Percentiles rank a stretch among this genome's conserved stretches.
Conservation (phyloP, 192 early-diverging fungal species). For the Rhizophagus sp. region DNA sequence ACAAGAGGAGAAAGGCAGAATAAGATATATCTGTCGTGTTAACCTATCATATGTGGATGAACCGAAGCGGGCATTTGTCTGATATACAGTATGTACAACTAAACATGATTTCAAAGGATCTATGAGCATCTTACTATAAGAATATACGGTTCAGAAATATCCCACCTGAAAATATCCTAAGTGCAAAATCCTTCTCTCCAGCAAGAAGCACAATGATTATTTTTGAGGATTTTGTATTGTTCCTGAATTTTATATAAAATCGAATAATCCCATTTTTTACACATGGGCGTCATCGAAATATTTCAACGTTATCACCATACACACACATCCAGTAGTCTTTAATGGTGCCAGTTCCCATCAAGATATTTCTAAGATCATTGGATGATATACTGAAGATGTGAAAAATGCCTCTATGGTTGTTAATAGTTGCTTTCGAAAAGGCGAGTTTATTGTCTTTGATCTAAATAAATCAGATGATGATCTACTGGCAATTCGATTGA, state of each 20-base stretch:
- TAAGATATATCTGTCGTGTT: too few relatives aligned
- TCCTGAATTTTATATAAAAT: background rate
- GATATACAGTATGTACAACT: slow-evolving; percentile 27
- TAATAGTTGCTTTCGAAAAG: slow-evolving; percentile 6
- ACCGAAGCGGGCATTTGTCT: slow-evolving; percentile 12
- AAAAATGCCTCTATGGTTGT: background rate
- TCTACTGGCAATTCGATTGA: slow-evolving; percentile 10
- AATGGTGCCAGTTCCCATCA: background rate
- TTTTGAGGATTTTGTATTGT: background rate
- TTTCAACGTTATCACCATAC: background rate
- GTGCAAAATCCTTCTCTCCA: background rate
- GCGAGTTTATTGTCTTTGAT: slow-evolving; percentile 13
- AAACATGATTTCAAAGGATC: slow-evolving; percentile 8
- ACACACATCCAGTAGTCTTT: background rate
- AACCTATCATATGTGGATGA: too few relatives aligned
- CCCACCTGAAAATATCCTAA: background rate
- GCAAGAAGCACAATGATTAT: background rate
- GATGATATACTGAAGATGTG: slow-evolving; percentile 9
- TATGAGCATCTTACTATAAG: background rate
- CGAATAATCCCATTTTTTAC: background rate
- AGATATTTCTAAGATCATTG: background rate
- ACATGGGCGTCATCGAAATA: slow-evolving; percentile 6
- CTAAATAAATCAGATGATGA: slow-evolving; percentile 12
- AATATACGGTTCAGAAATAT: slow-evolving; percentile 12
- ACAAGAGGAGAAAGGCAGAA: too few relatives aligned